Evolutionary conservation across 2,329 filamentous ascomycete species (phyloP), one percentile per base, ranked within the genome.

Genomic region (Penicillium polonicum): DNA sequence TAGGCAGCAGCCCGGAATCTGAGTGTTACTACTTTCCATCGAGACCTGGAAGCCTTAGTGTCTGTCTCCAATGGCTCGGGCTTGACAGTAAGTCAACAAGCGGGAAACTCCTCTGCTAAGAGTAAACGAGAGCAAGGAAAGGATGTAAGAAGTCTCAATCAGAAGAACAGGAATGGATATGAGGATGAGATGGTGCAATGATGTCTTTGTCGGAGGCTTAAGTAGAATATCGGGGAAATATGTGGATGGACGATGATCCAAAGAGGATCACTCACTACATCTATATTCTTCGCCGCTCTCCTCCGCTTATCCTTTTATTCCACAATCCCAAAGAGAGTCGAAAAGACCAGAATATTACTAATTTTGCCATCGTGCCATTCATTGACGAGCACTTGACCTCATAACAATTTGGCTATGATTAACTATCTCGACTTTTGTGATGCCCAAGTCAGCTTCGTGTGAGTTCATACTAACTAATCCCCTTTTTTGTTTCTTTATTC

Each of bases 311-410:
- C 7, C 0, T n/a, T 43, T n/a, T 12, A 46, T 21, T 46, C 8
- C 12, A 17, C 2, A n/a, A n/a, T 25, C 21, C 2, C 1, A 23
- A 48, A 13, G 2, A n/a, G 1, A n/a, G 7, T 33, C 13, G 13
- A 35, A n/a, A 23, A 12, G 21, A 13, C 31, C 3, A 48, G 15
- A 36, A 36, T 5, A 36, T 48, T 36, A 35, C 45, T 48, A 48
- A 36, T 36, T 35, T 48, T 48, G 45, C 45, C 45, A 36, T 48
- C 31, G 15, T 12, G 13, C 10, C 4, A 15, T 23, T 12, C 44
- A 49, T 49, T 39, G 48, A 39, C 33, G 33, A 50, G 21, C 35
- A 50, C 23, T 29, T 50, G 48, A 50, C 48, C 48, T 45, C 21
- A 44, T 21, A 50, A 29, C 19, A 10, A 50, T 21, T 27, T 38